These are phyloP conservation scores for Epithele typhae DNA, from an alignment of 768 basidiomycete genomes.

Conservation along the genomic window DNA sequence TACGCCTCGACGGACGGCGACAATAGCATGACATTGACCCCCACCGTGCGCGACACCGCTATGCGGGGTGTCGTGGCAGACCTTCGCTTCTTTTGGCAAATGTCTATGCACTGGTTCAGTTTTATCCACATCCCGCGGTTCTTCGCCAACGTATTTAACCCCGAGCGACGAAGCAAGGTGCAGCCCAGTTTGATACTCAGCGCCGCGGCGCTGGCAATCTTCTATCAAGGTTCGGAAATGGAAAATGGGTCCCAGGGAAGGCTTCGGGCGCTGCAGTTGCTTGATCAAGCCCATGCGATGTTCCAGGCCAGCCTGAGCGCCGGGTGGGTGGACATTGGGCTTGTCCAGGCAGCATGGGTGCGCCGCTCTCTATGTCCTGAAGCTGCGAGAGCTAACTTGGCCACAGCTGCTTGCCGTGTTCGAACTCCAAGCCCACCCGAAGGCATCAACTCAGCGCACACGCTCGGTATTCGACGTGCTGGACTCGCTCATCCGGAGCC, in stretches of 20 bases:
- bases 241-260: conserved; percentile 45
- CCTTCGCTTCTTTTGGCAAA: conserved; percentile 58
- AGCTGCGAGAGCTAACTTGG: too few species aligned
- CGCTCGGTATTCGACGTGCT: conserved; percentile 57
- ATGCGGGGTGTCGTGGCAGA: conserved; percentile 46
- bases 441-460: conserved; percentile 48
- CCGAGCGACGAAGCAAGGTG: conserved; percentile 46
- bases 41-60: conserved; percentile 41
- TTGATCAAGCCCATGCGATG: conserved; percentile 65
- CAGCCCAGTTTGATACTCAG: conserved; percentile 67
- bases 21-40: conserved; percentile 6
- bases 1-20: conserved; percentile 31
- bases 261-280: conserved; percentile 51
- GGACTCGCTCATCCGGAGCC: conserved; percentile 60
- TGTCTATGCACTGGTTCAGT: conserved; percentile 67
- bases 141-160: conserved; percentile 53
- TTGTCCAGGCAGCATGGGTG: conserved; percentile 67
- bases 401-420: conserved; percentile 66
- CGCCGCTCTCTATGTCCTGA: background rate
- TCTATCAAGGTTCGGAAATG: conserved; percentile 65
- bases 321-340: conserved; percentile 67
- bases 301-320: conserved; percentile 69
- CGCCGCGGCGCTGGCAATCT: conserved; percentile 59
- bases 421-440: conserved; percentile 66
- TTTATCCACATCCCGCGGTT: conserved; percentile 72